Percentiles rank a stretch among this genome's conserved stretches.
phyloP scores from a whole-genome alignment of 345 rosid genomes.

The Populus nigra region DNA sequence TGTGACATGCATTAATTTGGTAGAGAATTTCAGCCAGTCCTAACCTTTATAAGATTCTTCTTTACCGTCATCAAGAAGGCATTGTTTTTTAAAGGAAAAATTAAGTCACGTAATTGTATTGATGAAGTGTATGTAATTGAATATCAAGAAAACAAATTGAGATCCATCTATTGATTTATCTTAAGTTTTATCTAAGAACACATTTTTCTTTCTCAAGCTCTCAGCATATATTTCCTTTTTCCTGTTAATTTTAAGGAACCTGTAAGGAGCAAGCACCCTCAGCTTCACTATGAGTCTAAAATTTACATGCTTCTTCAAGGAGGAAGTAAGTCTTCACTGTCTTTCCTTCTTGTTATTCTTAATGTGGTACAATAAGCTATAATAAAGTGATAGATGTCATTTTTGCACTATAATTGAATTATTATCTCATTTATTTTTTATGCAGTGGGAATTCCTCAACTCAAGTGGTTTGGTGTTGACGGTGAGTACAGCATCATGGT shows the following conservation, averaged over 20 bases:
- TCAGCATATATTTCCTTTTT: neutral
- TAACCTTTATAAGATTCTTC: no score
- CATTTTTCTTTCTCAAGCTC: neutral
- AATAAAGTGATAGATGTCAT: neutral
- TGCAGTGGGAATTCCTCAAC: slow-evolving; percentile 28
- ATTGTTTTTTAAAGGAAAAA: neutral
- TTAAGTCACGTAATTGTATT: neutral
- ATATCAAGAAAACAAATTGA: neutral
- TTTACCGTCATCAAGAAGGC: no score
- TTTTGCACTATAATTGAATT: neutral
- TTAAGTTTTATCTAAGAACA: neutral
- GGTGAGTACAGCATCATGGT: slow-evolving; percentile 30
- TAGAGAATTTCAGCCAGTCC: no score
- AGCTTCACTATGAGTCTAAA: slow-evolving; percentile 30
- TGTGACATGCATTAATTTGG: no score
- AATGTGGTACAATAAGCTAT: neutral
- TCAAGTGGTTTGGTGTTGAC: slow-evolving; percentile 31
- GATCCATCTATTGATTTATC: neutral
- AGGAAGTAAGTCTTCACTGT: slow-evolving; percentile 21
- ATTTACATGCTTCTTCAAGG: slow-evolving; percentile 30
- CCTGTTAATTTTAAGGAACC: slow-evolving; percentile 18
- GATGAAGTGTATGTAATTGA: neutral
- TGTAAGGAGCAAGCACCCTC: slow-evolving; percentile 27
- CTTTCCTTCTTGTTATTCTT: neutral
- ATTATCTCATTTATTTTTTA: neutral